Base-by-base conservation (phyloP, 805 yeast genomes). In the Spencermartinsiella europaea region DNA sequence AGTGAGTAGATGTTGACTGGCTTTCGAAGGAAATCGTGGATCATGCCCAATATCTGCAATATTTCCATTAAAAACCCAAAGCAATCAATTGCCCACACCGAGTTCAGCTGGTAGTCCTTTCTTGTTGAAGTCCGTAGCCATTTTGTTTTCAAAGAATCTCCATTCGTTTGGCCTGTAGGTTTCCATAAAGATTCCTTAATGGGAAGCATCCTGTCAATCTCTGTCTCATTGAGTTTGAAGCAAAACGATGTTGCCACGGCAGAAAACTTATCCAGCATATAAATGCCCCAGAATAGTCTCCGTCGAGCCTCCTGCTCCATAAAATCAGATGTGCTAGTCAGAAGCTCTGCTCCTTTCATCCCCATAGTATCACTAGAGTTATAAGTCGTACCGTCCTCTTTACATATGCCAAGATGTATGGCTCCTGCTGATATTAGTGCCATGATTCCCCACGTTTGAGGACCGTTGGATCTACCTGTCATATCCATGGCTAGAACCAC, bases 401-500 rank as follows among this genome's bases (percentile, higher is more conserved):
- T 53, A 12, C 28, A 19, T 5, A 53, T 37, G 2, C 52, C 50
- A 7, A 53, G 42, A 22, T 53, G 53, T 1, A 40, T 36, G 16
- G 59, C 57, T 16, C 55, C 49, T 2, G 60, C 54, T 42, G 54
- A 50, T 14, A 58, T 49, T 49, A 58, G 46, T 14, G 62, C 50
- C 34, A 58, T 35, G 5, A 56, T 45, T n/a, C 58, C 49, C 62
- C 62, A 58, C n/a, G 59, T 53, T 35, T 58, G 51, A 10, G 62
- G 62, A 7, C 60, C 60, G 39, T 58, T 58, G 3, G 61, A 58
- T 15, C 46, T 42, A 10, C 62, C 62, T n/a, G 54, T 53, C 27
- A 55, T 46, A 38, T 58, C 62, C 15, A 51, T 27, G 2, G 60
- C 61, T 31, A 58, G 45, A 16, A 58, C 44, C 15, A 50, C 47